Percentiles rank a stretch among this genome's conserved stretches.
phyloP scores from a whole-genome alignment of 1,284 basidiomycete species.

The Austropuccinia psidii region DNA sequence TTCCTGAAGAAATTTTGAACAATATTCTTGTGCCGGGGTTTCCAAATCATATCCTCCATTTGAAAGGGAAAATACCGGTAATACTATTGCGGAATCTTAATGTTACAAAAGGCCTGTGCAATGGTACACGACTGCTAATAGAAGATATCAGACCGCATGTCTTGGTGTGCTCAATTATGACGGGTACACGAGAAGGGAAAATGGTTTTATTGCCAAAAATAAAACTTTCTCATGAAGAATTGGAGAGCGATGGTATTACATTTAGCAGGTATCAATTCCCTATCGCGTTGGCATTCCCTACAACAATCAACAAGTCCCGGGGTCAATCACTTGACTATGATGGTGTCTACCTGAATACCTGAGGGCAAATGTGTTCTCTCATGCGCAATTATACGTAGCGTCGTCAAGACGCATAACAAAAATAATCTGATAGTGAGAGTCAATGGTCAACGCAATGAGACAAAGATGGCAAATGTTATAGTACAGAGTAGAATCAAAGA shows the following conservation, averaged over 20 bases:
- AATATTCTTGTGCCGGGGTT: not conserved
- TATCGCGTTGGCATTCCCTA: constrained; percentile 49
- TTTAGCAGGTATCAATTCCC: constrained; percentile 49
- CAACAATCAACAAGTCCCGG: constrained; percentile 52
- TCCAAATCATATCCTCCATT: not conserved
- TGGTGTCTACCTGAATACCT: constrained; percentile 47
- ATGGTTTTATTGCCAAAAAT: not conserved
- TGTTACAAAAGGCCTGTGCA: not conserved
- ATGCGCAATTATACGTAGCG: constrained; percentile 52
- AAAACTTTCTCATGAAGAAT: not conserved
- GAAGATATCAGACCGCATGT: not conserved
- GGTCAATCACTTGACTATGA: constrained; percentile 50
- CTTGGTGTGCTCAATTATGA: not conserved
- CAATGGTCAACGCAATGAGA: too few relatives aligned
- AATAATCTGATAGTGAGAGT: too few relatives aligned
- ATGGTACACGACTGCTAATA: constrained; percentile 2
- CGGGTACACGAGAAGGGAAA: not conserved
- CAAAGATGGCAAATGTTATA: too few relatives aligned
- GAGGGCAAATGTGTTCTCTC: constrained; percentile 50
- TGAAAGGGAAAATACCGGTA: not conserved
- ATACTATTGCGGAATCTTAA: not conserved
- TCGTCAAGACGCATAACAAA: too few relatives aligned
- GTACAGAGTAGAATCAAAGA: too few relatives aligned
- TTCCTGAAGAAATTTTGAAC: not conserved
- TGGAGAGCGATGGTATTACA: constrained; percentile 28